Evolutionary conservation across 495 filamentous ascomycete species (phyloP), one percentile per base, ranked within the genome.

Genomic region (Aspergillus hancockii): DNA sequence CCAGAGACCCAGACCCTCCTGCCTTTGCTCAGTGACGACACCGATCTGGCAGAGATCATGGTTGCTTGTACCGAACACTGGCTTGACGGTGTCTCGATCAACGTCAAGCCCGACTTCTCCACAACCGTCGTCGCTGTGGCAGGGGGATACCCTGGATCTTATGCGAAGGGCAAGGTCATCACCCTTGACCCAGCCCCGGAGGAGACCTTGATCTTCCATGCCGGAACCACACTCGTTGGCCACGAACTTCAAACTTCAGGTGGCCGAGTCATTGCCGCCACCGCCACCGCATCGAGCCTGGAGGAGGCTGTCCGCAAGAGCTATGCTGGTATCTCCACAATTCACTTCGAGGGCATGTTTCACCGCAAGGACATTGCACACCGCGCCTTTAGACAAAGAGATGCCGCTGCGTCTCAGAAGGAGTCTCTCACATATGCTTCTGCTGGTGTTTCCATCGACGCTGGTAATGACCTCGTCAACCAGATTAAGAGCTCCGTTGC

Each of bases 1-100:
- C 94, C 94, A 19, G 94, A 98, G 75, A 96, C 92, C 0, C 93
- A 98, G 77, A 97, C 91, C 12, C 81, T 97, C 8, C 79, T 98
- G 8, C 88, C 92, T 14, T 81, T 98, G 19, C 79, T 98, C 59
- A 87, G 82, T 55, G 71, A 80, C 50, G 88, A 94, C 58, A 90
- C 89, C 36, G 93, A 98, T 75, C 77, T 98, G 58, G 93, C 93
- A 0, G 85, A 96, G 70, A 83, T 97, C 54, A 91, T 98, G 87
- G 76, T 91, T 47, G 93, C 92, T 47, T 96, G 92, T 72, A 86
- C 89, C 4, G 83, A 88, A 43, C 81, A 87, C 40, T 88, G 84
- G 66, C 83, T 98, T 5, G 81, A 90, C 57, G 82, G 81, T 49
- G 82, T 93, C 25, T 74, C 81, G 6, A 79, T 98, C 59, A 82